Evolutionary conservation across 371 early-diverging fungal species (phyloP).

Genomic region (Mucor racemosus): DNA sequence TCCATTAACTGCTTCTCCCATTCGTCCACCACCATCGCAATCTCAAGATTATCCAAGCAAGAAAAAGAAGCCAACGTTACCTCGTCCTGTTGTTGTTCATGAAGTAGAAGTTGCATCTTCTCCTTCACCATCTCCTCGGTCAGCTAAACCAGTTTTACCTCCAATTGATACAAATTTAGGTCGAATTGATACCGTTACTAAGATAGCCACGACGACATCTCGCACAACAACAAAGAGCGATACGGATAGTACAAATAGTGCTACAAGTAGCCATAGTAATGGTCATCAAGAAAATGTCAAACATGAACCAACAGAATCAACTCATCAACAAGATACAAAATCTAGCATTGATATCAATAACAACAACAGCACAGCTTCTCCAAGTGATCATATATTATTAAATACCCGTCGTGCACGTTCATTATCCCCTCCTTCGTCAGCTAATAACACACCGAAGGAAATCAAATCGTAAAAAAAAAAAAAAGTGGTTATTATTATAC

Average conservation of each 20-base stretch:
- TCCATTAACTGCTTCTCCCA: conserved; percentile 19
- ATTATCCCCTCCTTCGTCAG: conserved; percentile 21
- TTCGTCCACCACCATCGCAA: not conserved
- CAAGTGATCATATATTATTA: conserved; percentile 27
- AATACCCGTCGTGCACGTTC: conserved; percentile 30
- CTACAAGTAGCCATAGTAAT: not conserved
- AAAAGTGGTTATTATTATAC: not conserved
- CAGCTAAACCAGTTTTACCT: conserved; percentile 43
- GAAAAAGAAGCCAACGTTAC: conserved; percentile 17
- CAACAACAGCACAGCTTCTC: conserved; percentile 7
- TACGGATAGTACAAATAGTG: not conserved
- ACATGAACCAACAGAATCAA: not conserved
- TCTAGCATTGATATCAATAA: not conserved
- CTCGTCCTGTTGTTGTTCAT: conserved; percentile 19
- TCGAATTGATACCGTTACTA: conserved; percentile 7
- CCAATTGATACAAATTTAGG: conserved; percentile 45
- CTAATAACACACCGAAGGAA: conserved; percentile 7
- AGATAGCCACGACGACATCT: not conserved
- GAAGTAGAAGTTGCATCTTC: conserved; percentile 12
- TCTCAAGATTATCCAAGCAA: conserved; percentile 9
- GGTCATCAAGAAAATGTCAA: not conserved
- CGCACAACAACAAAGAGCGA: not conserved
- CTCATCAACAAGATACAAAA: not conserved
- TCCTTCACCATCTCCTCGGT: conserved; percentile 38
- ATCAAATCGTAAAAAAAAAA: not conserved